Evolutionary conservation across 176 grass and related monocot species (phyloP), one percentile per base, ranked within the genome.

Genomic region (Aegilops longissima): DNA sequence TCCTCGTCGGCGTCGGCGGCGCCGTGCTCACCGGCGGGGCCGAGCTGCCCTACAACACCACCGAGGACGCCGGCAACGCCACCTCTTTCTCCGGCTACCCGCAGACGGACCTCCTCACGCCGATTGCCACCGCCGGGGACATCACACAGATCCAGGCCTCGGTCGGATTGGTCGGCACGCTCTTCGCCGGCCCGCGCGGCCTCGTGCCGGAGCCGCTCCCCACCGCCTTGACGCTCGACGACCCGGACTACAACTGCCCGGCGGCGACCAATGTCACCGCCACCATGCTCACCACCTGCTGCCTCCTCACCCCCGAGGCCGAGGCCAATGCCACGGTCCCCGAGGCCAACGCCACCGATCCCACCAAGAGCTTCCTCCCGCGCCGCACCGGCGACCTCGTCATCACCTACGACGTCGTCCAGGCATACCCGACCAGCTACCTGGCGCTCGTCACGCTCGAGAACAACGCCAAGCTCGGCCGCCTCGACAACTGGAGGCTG

Each of bases 71-170:
- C 51, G 86, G 90, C 72, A 97, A 97, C 56, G 85, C 85, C 68
- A 98, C 93, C 9, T 95, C 93, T 31, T 93, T 98, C 91, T 94
- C 96, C 29, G 96, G 96, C 3, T 89, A 83, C 87, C 83, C 96
- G 16, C 94, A 89, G 80, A 82, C 93, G 54, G 93, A 98, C 85
- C 93, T 98, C 25, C 70, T 87, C 67, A 95, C 96, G 21, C 93
- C 93, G 23, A 98, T 98, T 36, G 88, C 94, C 59, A 96, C 94
- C 30, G 92, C 96, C 3, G 82, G 90, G 14, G 91, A 94, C 63
- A 4, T 61, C 29, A 16, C 78, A 40, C 86, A 73, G 62, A 98
- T 95, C 86, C 73, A 84, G 75, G 90, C 89, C 21, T 24, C 70
- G 27, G 62, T 98, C 82, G 34, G 66, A 76, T n/a, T 98, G 14